Percentiles rank a stretch among this genome's conserved stretches.
Evolutionary conservation across 306 rosid species (phyloP).

Genomic region (Vigna trinervia): DNA sequence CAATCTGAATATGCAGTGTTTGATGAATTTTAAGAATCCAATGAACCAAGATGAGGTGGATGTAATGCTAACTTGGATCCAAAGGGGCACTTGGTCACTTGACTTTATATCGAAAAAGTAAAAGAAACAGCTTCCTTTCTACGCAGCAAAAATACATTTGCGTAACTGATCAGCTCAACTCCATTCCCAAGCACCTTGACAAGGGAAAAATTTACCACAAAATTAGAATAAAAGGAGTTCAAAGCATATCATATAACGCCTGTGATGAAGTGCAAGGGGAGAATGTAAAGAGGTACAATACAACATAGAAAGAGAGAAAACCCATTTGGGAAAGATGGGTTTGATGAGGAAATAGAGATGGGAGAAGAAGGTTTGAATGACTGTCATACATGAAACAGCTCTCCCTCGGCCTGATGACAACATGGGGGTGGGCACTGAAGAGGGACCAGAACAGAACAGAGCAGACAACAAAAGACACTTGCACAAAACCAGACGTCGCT

Average conservation of each 20-base stretch:
- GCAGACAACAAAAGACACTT: conserved; percentile 42
- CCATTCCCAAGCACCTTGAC: conserved; percentile 31
- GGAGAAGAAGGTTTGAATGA: background rate
- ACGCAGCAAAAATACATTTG: conserved; percentile 48
- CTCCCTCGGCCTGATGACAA: background rate
- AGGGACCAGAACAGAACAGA: conserved; percentile 27
- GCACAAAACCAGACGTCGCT: conserved; percentile 35
- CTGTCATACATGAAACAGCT: conserved; percentile 4
- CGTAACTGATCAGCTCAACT: conserved; percentile 37
- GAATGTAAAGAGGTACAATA: background rate
- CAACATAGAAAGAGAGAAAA: background rate
- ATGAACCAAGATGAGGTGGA: conserved; percentile 6
- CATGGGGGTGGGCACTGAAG: conserved; percentile 27
- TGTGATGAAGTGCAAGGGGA: background rate
- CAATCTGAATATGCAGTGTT: conserved; percentile 42
- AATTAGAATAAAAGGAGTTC: conserved; percentile 20
- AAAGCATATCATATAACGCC: background rate
- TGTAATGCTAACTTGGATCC: conserved; percentile 27
- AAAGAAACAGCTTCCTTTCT: conserved; percentile 50
- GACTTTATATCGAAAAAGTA: conserved; percentile 37
- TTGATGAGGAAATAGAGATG: background rate
- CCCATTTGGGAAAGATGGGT: background rate
- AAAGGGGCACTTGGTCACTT: conserved; percentile 24
- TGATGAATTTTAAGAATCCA: conserved; percentile 20
- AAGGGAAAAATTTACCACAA: conserved; percentile 7